Percentiles rank a stretch among this genome's conserved stretches.
These are phyloP conservation scores for Pistacia vera DNA, from an alignment of 345 rosid genomes.

Conservation along the genomic window DNA sequence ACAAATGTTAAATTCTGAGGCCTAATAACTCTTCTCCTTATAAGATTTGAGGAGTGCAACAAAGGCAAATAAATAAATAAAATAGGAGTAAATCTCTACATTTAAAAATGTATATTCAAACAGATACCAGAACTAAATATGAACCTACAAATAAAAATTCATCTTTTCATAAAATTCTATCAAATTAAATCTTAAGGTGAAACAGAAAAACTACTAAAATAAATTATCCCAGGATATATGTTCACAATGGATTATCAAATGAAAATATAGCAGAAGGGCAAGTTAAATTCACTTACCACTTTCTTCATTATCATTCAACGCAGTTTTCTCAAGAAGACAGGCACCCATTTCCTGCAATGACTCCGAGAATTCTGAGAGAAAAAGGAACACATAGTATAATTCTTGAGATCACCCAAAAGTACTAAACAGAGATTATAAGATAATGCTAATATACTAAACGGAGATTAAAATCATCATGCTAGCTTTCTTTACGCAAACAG, in stretches of 20 bases:
- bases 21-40: background rate
- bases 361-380: constrained; percentile 87
- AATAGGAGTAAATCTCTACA: too few relatives aligned
- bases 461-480: background rate
- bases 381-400: constrained; percentile 9
- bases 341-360: constrained; percentile 86
- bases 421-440: background rate
- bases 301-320: constrained; percentile 83
- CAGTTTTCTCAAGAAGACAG: constrained; percentile 80
- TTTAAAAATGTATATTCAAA: background rate
- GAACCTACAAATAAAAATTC: background rate
- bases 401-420: too few relatives aligned
- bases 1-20: background rate
- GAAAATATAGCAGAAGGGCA: background rate
- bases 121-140: background rate
- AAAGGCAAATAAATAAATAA: background rate
- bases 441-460: too few relatives aligned
- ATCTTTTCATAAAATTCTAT: background rate
- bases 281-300: constrained; percentile 59
- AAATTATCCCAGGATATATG: background rate
- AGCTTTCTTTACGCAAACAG: background rate
- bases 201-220: background rate
- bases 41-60: constrained; percentile 2
- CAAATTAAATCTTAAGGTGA: background rate
- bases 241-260: background rate